Percentiles rank a stretch among this genome's conserved stretches.
Conservation (phyloP, 371 early-diverging fungal genomes). For the Syncephalastrum sp. region DNA sequence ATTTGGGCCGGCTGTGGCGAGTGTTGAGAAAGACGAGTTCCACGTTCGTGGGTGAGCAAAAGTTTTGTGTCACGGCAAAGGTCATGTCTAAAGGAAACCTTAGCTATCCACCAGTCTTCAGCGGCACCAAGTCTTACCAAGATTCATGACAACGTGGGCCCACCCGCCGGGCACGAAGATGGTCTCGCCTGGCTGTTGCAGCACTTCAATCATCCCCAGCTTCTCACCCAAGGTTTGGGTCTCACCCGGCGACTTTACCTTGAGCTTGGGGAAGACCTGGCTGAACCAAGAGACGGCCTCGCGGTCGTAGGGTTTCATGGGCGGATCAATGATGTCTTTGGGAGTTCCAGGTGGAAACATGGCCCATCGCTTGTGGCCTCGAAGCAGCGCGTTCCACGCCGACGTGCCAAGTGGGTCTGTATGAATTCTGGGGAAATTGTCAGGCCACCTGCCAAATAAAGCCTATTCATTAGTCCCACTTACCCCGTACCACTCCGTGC, state of each 20-base stretch:
- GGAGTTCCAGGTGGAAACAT: slow-evolving; percentile 70
- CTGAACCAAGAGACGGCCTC: slow-evolving; percentile 84
- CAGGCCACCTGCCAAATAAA: slow-evolving; percentile 2
- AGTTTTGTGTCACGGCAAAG: slow-evolving; percentile 83
- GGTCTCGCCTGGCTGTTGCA: slow-evolving; percentile 79
- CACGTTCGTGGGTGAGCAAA: slow-evolving; percentile 71
- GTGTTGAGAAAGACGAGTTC: slow-evolving; percentile 74
- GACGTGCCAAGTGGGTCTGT: slow-evolving; percentile 68
- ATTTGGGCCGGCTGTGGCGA: slow-evolving; percentile 68
- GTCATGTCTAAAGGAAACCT: slow-evolving; percentile 61
- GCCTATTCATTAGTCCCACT: neutral
- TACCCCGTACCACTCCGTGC: slow-evolving; percentile 68
- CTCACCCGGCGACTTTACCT: slow-evolving; percentile 22
- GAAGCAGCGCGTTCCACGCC: slow-evolving; percentile 66
- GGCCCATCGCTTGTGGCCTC: slow-evolving; percentile 73
- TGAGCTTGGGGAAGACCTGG: slow-evolving; percentile 64
- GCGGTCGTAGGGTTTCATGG: slow-evolving; percentile 63
- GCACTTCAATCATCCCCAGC: slow-evolving; percentile 71
- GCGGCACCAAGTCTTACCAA: slow-evolving; percentile 39
- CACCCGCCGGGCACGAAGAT: slow-evolving; percentile 88
- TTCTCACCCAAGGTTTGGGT: slow-evolving; percentile 49
- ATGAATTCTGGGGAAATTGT: slow-evolving; percentile 39
- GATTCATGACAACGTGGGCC: slow-evolving; percentile 84
- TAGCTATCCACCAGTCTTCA: neutral
- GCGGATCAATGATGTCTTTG: slow-evolving; percentile 54